phyloP scores from a whole-genome alignment of 2,329 filamentous ascomycete species.

The Cryphonectria parasitica region DNA sequence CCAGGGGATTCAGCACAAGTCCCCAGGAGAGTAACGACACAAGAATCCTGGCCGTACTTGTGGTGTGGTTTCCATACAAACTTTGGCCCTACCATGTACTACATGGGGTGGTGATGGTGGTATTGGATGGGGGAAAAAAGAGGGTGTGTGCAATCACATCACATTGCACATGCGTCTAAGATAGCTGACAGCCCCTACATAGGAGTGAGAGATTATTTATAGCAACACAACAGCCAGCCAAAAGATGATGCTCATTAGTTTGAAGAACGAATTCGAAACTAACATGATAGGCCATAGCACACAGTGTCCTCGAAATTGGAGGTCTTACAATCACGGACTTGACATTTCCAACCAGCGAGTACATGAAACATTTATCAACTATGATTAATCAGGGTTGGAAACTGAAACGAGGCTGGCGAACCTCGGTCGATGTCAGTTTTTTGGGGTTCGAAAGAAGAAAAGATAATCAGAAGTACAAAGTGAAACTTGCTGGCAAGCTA shows the following conservation, averaged over 20 bases:
- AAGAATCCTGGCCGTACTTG: neutral
- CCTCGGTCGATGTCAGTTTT: neutral
- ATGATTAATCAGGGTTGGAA: neutral
- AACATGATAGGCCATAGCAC: neutral
- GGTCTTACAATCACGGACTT: neutral
- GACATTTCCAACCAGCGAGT: neutral
- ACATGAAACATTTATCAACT: neutral
- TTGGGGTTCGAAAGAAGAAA: neutral
- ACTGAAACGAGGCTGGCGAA: neutral
- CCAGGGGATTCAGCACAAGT: neutral
- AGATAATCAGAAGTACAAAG: no score
- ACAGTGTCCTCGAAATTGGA: neutral
- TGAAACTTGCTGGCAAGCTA: neutral
- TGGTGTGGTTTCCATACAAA: neutral
- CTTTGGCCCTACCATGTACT: neutral
- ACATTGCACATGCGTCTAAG: neutral
- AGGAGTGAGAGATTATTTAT: neutral
- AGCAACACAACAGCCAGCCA: neutral
- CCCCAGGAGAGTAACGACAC: neutral
- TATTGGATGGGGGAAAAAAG: neutral
- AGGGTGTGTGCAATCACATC: neutral
- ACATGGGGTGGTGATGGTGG: neutral
- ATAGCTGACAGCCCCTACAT: neutral
- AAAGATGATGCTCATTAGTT: neutral
- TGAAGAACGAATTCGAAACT: neutral